Evolutionary conservation across 306 rosid species (phyloP).

Genomic region (Dryas drummondii): DNA sequence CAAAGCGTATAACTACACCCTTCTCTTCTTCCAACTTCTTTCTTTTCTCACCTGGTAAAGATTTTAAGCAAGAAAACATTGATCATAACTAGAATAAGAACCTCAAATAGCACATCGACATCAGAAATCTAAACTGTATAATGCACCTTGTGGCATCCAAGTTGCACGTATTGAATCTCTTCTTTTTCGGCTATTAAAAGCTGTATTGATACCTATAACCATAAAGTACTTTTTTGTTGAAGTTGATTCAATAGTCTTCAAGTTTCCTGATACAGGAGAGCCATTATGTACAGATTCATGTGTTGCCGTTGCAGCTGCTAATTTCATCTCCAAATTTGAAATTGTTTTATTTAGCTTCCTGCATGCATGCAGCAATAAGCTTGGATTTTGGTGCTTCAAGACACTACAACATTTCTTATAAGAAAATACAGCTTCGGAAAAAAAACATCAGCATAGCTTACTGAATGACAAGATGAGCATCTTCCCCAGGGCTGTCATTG

Average conservation of each 20-base stretch:
- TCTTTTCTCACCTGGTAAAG: conserved; percentile 54
- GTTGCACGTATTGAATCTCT: conserved; percentile 88
- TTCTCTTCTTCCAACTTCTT: conserved; percentile 85
- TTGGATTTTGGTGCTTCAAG: conserved; percentile 17
- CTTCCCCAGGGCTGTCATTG: conserved; percentile 44
- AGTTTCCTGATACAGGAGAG: conserved; percentile 40
- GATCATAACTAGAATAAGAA: conserved; percentile 25
- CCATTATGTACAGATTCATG: conserved; percentile 39
- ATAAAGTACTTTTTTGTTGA: conserved; percentile 62
- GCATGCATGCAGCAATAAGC: conserved; percentile 31
- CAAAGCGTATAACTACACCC: conserved; percentile 81
- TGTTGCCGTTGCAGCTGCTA: conserved; percentile 40
- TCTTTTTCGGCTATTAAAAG: conserved; percentile 76
- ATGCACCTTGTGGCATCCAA: conserved; percentile 93
- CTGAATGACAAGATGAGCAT: conserved; percentile 42
- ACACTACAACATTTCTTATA: conserved; percentile 9
- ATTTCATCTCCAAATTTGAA: conserved; percentile 51
- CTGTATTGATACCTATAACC: conserved; percentile 90
- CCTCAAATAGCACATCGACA: conserved; percentile 8
- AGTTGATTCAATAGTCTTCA: conserved; percentile 39
- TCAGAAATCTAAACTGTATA: conserved; percentile 1
- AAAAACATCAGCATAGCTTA: conserved; percentile 39
- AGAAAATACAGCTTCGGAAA: conserved; percentile 22
- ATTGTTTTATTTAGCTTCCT: conserved; percentile 57
- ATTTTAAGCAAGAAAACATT: conserved; percentile 23